Conservation (phyloP, 345 rosid genomes). For the Salix viminalis region DNA sequence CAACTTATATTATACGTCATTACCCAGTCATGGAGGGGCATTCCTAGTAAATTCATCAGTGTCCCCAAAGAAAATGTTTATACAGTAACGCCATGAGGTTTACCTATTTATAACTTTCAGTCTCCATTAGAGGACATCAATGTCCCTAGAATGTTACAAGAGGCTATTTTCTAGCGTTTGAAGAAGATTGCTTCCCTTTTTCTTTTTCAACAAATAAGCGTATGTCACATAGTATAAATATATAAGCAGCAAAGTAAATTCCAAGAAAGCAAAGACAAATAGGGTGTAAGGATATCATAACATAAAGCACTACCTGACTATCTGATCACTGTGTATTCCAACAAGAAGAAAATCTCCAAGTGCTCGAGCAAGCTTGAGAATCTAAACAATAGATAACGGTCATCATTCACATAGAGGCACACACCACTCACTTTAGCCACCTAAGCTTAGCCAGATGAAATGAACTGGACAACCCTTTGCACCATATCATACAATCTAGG, state of each 20-base stretch:
- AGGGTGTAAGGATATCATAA: neutral
- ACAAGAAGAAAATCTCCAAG: constrained; percentile 83
- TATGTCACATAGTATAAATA: neutral
- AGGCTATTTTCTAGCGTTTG: neutral
- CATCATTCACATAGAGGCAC: neutral
- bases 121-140: neutral
- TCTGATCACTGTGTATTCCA: constrained; percentile 65
- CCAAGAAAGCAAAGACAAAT: neutral
- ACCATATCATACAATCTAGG: neutral
- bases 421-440: neutral
- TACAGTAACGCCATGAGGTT: neutral
- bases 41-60: neutral
- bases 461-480: neutral
- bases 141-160: neutral
- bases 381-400: constrained; percentile 19
- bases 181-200: neutral
- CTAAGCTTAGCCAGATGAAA: neutral
- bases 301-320: constrained; percentile 45
- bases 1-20: neutral
- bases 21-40: neutral
- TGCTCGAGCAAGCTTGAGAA: constrained; percentile 58
- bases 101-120: too few species aligned
- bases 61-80: neutral
- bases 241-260: neutral
- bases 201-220: neutral